These are phyloP conservation scores for Biscogniauxia mediterranea DNA, from an alignment of 2,329 filamentous ascomycete genomes.

Conservation along the genomic window DNA sequence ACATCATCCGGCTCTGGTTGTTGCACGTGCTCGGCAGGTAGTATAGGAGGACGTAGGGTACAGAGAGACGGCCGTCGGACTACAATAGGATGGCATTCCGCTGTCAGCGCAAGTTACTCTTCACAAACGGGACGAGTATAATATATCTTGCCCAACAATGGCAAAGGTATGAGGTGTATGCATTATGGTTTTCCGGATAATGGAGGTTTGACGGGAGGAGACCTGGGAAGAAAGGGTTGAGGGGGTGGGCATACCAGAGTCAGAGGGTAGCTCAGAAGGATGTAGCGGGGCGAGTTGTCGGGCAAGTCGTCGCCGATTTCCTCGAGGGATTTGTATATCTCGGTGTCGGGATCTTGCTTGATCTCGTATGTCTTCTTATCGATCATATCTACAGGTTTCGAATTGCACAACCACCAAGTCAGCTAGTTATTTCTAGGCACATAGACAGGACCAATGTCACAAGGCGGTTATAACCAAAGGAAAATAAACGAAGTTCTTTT, in stretches of 20 bases:
- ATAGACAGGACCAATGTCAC: background rate
- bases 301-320: conserved; percentile 86
- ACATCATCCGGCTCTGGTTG: conserved; percentile 83
- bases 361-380: conserved; percentile 90
- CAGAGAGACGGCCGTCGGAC: conserved; percentile 79
- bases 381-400: conserved; percentile 67
- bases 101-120: conserved; percentile 8
- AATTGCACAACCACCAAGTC: background rate
- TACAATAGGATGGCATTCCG: conserved; percentile 5
- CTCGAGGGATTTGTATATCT: conserved; percentile 75
- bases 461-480: background rate
- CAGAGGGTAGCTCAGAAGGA: conserved; percentile 87
- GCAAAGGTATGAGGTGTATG: background rate
- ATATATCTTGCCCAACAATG: background rate
- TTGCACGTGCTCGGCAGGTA: conserved; percentile 94
- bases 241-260: conserved; percentile 62
- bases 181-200: background rate
- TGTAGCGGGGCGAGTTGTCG: conserved; percentile 85
- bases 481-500: background rate
- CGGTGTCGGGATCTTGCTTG: conserved; percentile 72
- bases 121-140: background rate
- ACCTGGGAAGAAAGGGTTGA: background rate
- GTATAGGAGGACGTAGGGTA: conserved; percentile 93
- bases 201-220: background rate
- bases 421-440: background rate